Base-by-base conservation (phyloP, 768 basidiomycete species). In the Suillus hirtellus region DNA sequence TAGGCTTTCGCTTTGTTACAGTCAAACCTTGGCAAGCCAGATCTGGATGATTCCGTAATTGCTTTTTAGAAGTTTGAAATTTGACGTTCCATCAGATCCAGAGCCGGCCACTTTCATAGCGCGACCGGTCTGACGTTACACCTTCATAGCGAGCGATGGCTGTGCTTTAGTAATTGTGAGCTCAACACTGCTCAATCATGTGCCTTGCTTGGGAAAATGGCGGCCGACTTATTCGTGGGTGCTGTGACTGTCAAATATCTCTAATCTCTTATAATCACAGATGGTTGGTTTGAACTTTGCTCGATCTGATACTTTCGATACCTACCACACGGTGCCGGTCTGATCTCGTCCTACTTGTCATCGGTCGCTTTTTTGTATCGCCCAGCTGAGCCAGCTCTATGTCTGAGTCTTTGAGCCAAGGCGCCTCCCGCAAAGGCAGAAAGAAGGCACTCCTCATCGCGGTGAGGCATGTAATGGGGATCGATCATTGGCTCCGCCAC, bases 371-470 rank as follows among this genome's bases (percentile, higher is more conserved):
- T 11, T 55, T 4, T 55, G 2, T 14, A 14, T 21, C 42, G 31
- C 21, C 1, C 34, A 43, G 17, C 50, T 61, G 8, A 37, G 35
- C 35, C 9, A 37, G 35, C 9, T 37, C 31, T 38, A 61, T 43
- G 63, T 49, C 31, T 31, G 31, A 31, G 31, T 31, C 11, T 50
- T 60, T 31, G 49, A 37, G n/a, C 12, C 54, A 55, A 55, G 3
- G n/a, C 17, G 7, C 14, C 4, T 8, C 35, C 34, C 35, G 53
- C 35, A 38, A 37, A 55, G 60, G 46, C 14, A 60, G 58, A 34
- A 72, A 60, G 40, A 68, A 59, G 37, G 72, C 71, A 10, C 64
- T 73, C 8, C 66, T 75, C 10, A 40, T 73, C 5, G 64, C 68
- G 12, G 56, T 67, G 35, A 60, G 31, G 4, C 61, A 63, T 11